These are phyloP conservation scores for Zychaea mexicana DNA, from an alignment of 371 early-diverging fungal species.

Conservation along the genomic window DNA sequence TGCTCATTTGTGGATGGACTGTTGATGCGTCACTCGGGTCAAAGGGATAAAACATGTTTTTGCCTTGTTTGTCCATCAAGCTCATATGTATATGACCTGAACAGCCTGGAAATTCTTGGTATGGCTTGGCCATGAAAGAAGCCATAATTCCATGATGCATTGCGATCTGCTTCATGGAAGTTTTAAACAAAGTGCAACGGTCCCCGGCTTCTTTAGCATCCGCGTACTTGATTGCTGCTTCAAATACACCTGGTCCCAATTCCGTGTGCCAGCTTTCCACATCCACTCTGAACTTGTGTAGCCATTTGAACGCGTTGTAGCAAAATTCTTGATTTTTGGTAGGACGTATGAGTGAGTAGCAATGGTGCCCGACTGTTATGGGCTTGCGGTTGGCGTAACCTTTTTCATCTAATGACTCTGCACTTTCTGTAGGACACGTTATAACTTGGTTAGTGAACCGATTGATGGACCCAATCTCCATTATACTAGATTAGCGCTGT, in stretches of 20 bases:
- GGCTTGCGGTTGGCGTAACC: conserved; percentile 53
- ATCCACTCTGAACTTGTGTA: conserved; percentile 62
- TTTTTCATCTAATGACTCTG: conserved; percentile 63
- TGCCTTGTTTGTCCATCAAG: conserved; percentile 51
- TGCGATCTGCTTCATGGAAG: conserved; percentile 75
- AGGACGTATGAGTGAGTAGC: conserved; percentile 79
- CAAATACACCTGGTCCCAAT: conserved; percentile 87
- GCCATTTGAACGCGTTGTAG: conserved; percentile 70
- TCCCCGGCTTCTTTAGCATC: conserved; percentile 73
- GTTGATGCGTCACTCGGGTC: conserved; percentile 19
- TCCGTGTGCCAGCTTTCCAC: conserved; percentile 86
- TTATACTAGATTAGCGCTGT: too few species aligned
- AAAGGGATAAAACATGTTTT: conserved; percentile 56
- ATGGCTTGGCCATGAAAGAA: conserved; percentile 89
- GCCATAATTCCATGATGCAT: conserved; percentile 71
- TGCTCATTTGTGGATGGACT: conserved; percentile 48
- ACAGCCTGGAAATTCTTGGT: conserved; percentile 74
- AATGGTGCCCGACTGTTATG: conserved; percentile 81
- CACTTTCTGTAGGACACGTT: conserved; percentile 54
- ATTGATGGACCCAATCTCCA: too few species aligned
- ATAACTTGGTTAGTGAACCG: too few species aligned
- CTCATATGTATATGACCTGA: conserved; percentile 86
- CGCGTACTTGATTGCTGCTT: conserved; percentile 75
- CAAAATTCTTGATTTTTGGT: conserved; percentile 72
- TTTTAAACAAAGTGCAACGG: conserved; percentile 80